Evolutionary conservation across 2,329 filamentous ascomycete genomes (phyloP).

Genomic region (Trichoderma pleuroti): DNA sequence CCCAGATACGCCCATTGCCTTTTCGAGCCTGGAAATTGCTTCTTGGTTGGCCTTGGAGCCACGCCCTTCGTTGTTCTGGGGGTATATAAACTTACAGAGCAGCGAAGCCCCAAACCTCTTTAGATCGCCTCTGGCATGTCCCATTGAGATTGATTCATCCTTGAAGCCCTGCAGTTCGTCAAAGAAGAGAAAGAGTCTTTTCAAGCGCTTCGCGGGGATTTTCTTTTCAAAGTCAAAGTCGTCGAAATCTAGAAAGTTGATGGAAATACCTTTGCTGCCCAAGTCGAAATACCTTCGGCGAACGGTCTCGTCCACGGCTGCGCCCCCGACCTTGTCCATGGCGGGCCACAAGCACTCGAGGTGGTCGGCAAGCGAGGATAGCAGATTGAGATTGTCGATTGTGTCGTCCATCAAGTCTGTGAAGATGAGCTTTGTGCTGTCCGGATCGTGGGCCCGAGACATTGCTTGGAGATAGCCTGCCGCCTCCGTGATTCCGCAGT

Average conservation of each 20-base stretch:
- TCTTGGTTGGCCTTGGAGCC: background rate
- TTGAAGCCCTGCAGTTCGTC: conserved; percentile 24
- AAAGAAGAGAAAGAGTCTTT: conserved; percentile 23
- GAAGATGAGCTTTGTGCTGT: conserved; percentile 10
- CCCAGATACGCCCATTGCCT: background rate
- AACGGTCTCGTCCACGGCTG: background rate
- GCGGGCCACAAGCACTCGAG: conserved; percentile 15
- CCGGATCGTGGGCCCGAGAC: background rate
- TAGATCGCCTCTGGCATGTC: conserved; percentile 24
- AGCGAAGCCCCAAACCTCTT: conserved; percentile 27
- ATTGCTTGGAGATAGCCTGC: background rate
- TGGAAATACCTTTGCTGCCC: background rate
- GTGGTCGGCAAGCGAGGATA: conserved; percentile 25
- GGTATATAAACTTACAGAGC: conserved; percentile 19
- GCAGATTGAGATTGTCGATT: conserved; percentile 23
- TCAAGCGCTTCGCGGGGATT: conserved; percentile 20
- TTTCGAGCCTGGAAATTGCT: background rate
- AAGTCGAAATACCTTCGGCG: background rate
- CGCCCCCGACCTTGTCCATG: background rate
- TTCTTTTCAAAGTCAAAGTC: conserved; percentile 19
- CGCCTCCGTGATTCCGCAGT: background rate
- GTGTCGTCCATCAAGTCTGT: conserved; percentile 25
- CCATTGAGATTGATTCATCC: background rate
- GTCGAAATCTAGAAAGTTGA: conserved; percentile 23
- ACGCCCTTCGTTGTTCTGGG: conserved; percentile 5